Conservation (phyloP, 2,329 filamentous ascomycete genomes). For the Clarireedia sp. region DNA sequence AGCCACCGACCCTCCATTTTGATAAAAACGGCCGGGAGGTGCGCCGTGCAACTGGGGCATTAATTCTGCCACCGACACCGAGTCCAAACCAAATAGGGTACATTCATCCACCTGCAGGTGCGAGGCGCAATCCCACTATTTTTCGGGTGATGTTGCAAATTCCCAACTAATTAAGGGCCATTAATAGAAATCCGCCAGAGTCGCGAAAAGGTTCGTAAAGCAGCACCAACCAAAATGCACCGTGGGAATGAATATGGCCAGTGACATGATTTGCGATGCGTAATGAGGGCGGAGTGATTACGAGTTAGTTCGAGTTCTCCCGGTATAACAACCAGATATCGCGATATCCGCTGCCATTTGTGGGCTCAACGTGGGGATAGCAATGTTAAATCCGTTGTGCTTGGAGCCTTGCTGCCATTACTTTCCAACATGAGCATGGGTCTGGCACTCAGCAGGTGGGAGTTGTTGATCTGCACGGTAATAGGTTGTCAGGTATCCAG, state of each 20-base stretch:
- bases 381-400: too few relatives aligned
- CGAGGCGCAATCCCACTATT: constrained; percentile 8
- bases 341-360: constrained; percentile 2
- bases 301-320: too few relatives aligned
- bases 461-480: too few relatives aligned
- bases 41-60: constrained; percentile 9
- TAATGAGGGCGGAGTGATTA: too few relatives aligned
- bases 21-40: constrained; percentile 11
- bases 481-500: too few relatives aligned
- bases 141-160: constrained; percentile 1
- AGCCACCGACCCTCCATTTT: constrained; percentile 4
- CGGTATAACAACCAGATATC: background rate
- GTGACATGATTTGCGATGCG: too few relatives aligned
- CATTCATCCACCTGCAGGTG: constrained; percentile 8
- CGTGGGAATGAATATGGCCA: too few relatives aligned
- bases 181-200: constrained; percentile 20
- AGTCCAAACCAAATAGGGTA: constrained; percentile 6
- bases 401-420: too few relatives aligned
- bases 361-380: background rate
- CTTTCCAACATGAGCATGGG: too few relatives aligned
- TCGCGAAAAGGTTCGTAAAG: constrained; percentile 13
- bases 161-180: constrained; percentile 20
- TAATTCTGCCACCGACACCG: constrained; percentile 7
- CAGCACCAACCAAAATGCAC: constrained; percentile 17
- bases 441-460: too few relatives aligned